A percentile compares a stretch with the other conserved stretches of the same genome.
phyloP scores from a whole-genome alignment of 139 green algal genomes.

The Chlamydomonas incerta region DNA sequence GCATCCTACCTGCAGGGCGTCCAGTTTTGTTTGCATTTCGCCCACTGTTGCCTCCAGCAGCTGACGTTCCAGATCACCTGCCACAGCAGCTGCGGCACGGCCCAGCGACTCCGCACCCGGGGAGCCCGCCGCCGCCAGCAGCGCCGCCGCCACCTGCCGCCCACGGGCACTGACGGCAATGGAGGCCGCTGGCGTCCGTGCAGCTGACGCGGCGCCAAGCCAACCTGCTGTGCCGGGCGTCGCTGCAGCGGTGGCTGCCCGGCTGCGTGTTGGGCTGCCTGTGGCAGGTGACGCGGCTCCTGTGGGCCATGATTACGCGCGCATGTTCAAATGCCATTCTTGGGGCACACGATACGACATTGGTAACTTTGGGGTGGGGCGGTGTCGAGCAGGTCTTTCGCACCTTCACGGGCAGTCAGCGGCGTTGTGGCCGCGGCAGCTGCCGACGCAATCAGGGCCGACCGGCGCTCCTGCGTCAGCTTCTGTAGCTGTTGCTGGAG shows the following conservation, averaged over 20 bases:
- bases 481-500: slow-evolving; percentile 35
- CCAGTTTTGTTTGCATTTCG: neutral
- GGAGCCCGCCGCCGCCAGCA: too few species aligned
- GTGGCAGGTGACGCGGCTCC: too few species aligned
- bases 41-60: neutral
- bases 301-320: too few species aligned
- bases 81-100: neutral
- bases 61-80: neutral
- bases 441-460: neutral
- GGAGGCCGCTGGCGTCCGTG: neutral
- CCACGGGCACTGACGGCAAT: too few species aligned
- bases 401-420: neutral
- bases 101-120: too few species aligned
- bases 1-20: neutral
- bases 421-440: neutral
- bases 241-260: neutral
- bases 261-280: too few species aligned
- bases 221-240: neutral
- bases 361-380: too few species aligned
- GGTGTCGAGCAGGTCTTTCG: too few species aligned
- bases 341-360: too few species aligned
- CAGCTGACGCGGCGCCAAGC: neutral
- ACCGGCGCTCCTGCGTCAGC: neutral
- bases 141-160: too few species aligned
- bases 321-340: too few species aligned